phyloP scores from a whole-genome alignment of 2,329 filamentous ascomycete species.

The Aspergillus quadrilineatus region DNA sequence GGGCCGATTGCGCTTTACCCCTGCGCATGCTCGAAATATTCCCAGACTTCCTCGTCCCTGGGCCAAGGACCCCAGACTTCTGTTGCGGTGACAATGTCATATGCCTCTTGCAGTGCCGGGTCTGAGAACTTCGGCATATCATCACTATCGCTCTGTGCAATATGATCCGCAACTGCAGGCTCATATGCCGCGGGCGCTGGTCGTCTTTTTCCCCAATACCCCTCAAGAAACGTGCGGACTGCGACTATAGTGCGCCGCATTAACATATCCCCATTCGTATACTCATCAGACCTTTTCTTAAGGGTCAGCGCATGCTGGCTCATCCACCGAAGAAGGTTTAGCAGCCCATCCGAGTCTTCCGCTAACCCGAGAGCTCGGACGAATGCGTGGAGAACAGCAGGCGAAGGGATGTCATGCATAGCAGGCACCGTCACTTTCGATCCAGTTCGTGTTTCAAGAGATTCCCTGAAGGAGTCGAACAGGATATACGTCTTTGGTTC shows the following conservation, averaged over 20 bases:
- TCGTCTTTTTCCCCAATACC: slow-evolving; percentile 25
- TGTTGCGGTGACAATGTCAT: slow-evolving; percentile 37
- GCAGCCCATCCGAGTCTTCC: slow-evolving; percentile 40
- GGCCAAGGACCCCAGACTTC: slow-evolving; percentile 43
- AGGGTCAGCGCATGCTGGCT: slow-evolving; percentile 32
- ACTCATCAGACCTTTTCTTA: slow-evolving; percentile 35
- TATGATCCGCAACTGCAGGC: not conserved
- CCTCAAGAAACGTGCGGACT: slow-evolving; percentile 42
- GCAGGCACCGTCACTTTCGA: slow-evolving; percentile 27
- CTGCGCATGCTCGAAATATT: slow-evolving; percentile 29
- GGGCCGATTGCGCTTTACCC: not conserved
- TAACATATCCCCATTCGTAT: slow-evolving; percentile 37
- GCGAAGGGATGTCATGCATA: slow-evolving; percentile 38
- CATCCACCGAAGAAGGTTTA: slow-evolving; percentile 46
- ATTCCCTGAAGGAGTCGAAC: slow-evolving; percentile 22
- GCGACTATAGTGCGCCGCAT: slow-evolving; percentile 44
- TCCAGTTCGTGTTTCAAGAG: slow-evolving; percentile 10
- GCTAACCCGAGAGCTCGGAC: slow-evolving; percentile 42
- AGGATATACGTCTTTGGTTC: slow-evolving; percentile 23
- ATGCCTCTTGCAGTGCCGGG: slow-evolving; percentile 34
- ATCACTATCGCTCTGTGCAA: not conserved
- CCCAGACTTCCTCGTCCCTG: slow-evolving; percentile 39
- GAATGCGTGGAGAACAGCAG: slow-evolving; percentile 43
- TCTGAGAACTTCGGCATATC: slow-evolving; percentile 26
- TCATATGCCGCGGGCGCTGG: not conserved